A percentile compares a stretch with the other conserved stretches of the same genome.
Evolutionary conservation across 2,329 filamentous ascomycete species (phyloP).

Genomic region (Colletotrichum shisoi): DNA sequence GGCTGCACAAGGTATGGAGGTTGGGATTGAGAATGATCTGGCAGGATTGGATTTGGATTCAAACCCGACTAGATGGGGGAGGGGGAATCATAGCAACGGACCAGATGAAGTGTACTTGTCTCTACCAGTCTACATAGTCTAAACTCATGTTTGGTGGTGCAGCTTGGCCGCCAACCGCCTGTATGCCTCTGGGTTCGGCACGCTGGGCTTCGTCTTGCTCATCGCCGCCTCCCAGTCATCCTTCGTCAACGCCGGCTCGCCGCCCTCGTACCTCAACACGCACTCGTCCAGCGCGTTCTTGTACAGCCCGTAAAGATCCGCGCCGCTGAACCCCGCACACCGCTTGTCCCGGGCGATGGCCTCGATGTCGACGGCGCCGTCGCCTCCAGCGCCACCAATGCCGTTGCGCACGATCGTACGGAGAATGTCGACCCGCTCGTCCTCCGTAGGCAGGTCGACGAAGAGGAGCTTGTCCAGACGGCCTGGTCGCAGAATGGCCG

Average conservation of each 20-base stretch:
- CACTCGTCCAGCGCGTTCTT: slow-evolving; percentile 58
- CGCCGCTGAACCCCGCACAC: slow-evolving; percentile 80
- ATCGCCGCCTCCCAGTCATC: slow-evolving; percentile 65
- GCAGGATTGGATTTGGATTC: neutral
- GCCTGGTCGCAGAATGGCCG: slow-evolving; percentile 91
- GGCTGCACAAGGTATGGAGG: no score
- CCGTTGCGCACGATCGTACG: slow-evolving; percentile 67
- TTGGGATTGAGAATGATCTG: no score
- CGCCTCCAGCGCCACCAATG: slow-evolving; percentile 50
- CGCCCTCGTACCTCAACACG: slow-evolving; percentile 42
- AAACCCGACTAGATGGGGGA: no score
- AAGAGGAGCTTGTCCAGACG: slow-evolving; percentile 88
- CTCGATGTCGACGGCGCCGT: slow-evolving; percentile 60
- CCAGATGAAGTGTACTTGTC: neutral
- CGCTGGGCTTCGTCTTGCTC: slow-evolving; percentile 58
- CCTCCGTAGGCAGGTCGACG: slow-evolving; percentile 80
- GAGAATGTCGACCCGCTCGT: slow-evolving; percentile 86
- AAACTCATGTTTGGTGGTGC: slow-evolving; percentile 32
- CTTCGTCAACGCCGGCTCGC: slow-evolving; percentile 47
- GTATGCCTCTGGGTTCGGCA: slow-evolving; percentile 58
- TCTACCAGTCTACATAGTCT: slow-evolving; percentile 6
- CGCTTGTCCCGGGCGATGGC: slow-evolving; percentile 70
- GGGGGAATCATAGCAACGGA: neutral
- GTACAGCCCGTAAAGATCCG: slow-evolving; percentile 62
- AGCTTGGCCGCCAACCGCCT: slow-evolving; percentile 48